Evolutionary conservation across 139 green algal genomes (phyloP).

Genomic region (Coccomyxa sp.): DNA sequence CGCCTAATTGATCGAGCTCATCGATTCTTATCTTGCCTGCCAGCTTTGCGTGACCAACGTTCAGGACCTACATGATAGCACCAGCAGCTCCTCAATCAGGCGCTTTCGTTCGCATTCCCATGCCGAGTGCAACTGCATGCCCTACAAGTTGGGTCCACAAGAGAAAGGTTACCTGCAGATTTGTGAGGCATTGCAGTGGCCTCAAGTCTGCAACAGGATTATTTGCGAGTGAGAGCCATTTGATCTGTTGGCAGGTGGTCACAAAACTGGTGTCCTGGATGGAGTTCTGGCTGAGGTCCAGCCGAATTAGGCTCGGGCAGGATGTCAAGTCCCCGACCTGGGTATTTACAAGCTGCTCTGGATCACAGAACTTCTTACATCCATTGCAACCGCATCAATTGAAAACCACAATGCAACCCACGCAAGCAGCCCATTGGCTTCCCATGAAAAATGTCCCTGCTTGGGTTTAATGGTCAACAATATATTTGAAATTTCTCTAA

Average conservation of each 20-base stretch:
- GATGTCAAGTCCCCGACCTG: not conserved
- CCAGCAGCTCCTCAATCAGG: not conserved
- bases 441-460: no score
- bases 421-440: no score
- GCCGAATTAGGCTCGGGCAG: not conserved
- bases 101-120: no score
- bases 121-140: no score
- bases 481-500: not conserved
- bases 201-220: not conserved
- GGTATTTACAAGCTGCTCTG: not conserved
- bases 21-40: conserved; percentile 28
- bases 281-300: not conserved
- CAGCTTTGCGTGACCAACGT: conserved; percentile 26
- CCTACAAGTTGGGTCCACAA: not conserved
- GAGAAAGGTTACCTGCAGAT: not conserved
- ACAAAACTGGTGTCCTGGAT: not conserved
- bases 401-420: no score
- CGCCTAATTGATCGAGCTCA: conserved; percentile 22
- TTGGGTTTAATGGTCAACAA: not conserved
- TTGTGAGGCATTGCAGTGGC: not conserved
- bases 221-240: not conserved
- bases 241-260: not conserved
- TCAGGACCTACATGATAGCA: conserved; percentile 19
- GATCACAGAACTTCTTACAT: no score
- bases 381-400: no score